Evolutionary conservation across 768 basidiomycete species (phyloP), one percentile per base, ranked within the genome.

Genomic region (Royoungia palumana): DNA sequence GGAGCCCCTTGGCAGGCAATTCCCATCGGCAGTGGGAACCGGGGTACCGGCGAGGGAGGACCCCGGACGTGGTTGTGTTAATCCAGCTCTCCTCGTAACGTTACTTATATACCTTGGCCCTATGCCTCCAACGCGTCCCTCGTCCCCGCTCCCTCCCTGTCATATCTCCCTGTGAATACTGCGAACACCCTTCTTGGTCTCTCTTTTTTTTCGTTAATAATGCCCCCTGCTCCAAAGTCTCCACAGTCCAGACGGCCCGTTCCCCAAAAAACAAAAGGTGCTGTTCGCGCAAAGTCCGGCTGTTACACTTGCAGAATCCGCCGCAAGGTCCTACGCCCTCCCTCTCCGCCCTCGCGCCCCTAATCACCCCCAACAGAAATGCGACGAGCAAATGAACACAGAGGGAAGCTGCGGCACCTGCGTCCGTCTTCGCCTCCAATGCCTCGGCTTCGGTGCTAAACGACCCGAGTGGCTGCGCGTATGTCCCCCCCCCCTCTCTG

Each of bases 251-350:
- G 49, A 73, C 70, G 72, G 56, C 54, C 70, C 66, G 79, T 79
- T 59, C 73, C 78, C 64, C 77, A 82, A 54, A 89, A 89, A 66
- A 76, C 81, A 53, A 91, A 89, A 75, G 88, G 85, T 65, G 83
- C 86, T 47, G 80, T 85, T 24, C 83, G 89, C 64, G 89, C 88
- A 47, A 91, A 91, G 78, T 86, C 87, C 45, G 89, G 89, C 56
- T 92, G 89, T 67, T 91, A 89, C 72, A 91, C 89, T 48, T 91
- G 89, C 73, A 79, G 89, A 61, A 88, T 91, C 35, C 80, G 89
- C 57, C 77, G 89, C 60, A 90, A 91, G 86, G 89, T 88, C 42
- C 35, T 68, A 67, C 56, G 30, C 44, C 49, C 38, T 41, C 46
- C 35, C 13, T 46, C 8, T 25, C 5, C 24, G 44, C 50, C 49